phyloP scores from a whole-genome alignment of 208 protist species.

The Leishmania braziliensis region DNA sequence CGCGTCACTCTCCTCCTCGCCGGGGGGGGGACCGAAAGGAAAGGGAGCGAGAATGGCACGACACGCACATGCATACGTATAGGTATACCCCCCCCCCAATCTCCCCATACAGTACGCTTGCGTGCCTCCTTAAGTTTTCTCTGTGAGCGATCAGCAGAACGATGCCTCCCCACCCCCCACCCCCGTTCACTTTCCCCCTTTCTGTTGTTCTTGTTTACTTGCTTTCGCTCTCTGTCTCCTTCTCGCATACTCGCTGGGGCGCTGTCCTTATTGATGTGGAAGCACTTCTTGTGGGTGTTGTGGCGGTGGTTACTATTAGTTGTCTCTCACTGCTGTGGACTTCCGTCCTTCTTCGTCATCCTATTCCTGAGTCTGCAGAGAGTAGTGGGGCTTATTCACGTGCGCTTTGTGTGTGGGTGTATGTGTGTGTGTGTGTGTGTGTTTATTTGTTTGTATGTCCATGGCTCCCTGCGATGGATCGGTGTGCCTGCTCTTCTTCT shows the following conservation, averaged over 20 bases:
- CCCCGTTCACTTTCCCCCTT: background rate
- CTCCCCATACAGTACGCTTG: background rate
- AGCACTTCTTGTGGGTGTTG: background rate
- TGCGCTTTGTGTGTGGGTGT: background rate
- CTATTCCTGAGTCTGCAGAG: background rate
- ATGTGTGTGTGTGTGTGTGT: background rate
- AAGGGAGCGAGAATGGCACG: background rate
- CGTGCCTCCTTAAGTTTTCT: background rate
- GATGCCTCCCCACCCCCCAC: background rate
- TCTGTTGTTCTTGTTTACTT: background rate
- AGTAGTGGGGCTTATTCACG: background rate
- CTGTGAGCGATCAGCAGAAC: background rate
- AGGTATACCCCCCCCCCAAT: background rate
- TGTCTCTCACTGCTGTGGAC: background rate
- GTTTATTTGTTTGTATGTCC: too few species aligned
- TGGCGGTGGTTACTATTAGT: background rate
- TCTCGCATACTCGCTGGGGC: background rate
- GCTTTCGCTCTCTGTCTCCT: background rate
- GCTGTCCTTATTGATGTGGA: background rate
- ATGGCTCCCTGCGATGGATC: background rate
- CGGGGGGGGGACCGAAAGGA: background rate
- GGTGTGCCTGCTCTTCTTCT: background rate
- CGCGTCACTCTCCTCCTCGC: background rate
- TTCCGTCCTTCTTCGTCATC: background rate
- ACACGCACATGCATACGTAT: slow-evolving; percentile 1